These are phyloP conservation scores for Arabidopsis arenosa DNA, from an alignment of 345 rosid species.

Conservation along the genomic window DNA sequence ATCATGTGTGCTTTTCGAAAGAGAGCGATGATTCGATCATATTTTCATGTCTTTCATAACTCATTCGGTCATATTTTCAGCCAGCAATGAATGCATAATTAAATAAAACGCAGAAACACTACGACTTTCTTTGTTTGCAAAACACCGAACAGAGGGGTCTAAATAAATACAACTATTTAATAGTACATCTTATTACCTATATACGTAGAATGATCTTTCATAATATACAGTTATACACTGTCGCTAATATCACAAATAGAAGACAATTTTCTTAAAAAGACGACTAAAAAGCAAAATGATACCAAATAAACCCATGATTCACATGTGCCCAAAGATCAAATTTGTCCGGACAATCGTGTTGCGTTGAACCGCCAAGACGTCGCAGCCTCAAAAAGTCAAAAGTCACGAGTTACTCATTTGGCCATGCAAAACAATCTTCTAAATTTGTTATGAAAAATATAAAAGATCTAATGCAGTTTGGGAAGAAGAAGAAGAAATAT, in stretches of 20 bases:
- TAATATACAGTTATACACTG: no score
- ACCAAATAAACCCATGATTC: neutral
- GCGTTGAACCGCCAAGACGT: neutral
- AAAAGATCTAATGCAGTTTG: neutral
- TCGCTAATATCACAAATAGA: no score
- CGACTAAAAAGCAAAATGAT: neutral
- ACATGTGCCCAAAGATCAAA: neutral
- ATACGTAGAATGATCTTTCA: no score
- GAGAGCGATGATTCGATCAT: no score
- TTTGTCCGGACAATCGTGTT: neutral
- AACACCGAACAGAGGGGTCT: neutral
- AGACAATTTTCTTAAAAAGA: no score
- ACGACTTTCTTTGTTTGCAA: neutral
- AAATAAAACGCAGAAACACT: neutral
- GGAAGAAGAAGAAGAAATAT: neutral
- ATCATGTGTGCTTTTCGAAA: neutral
- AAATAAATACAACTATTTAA: neutral
- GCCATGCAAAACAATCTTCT: neutral
- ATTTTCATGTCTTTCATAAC: no score
- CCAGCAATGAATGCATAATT: neutral
- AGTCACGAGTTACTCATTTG: neutral
- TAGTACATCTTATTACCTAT: no score
- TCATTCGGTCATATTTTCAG: neutral
- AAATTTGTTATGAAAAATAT: no score
- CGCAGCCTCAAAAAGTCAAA: neutral